Percentiles rank a stretch among this genome's conserved stretches.
Conservation (phyloP, 345 rosid genomes). For the Euphorbia lathyris region DNA sequence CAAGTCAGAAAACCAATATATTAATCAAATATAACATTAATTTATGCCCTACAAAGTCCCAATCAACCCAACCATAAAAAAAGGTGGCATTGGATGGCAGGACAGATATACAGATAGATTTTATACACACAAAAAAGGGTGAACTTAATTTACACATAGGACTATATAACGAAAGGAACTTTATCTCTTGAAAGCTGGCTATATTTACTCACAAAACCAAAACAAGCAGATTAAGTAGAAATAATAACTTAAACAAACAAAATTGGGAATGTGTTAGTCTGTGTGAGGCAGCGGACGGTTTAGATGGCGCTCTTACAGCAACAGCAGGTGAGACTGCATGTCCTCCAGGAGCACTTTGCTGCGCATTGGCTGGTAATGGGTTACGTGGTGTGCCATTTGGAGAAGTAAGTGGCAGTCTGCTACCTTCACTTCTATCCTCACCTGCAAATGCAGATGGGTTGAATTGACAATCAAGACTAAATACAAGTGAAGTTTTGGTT, state of each 20-base stretch:
- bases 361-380: slow-evolving; percentile 73
- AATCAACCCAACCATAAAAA: slow-evolving; percentile 27
- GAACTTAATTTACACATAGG: slow-evolving; percentile 21
- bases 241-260: slow-evolving; percentile 28
- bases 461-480: slow-evolving; percentile 2
- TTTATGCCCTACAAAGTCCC: slow-evolving; percentile 12
- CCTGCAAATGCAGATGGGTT: slow-evolving; percentile 39
- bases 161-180: slow-evolving; percentile 5
- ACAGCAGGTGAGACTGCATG: slow-evolving; percentile 80
- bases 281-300: slow-evolving; percentile 43
- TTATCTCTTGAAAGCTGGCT: neutral
- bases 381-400: slow-evolving; percentile 41
- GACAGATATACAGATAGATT: slow-evolving; percentile 1
- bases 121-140: neutral
- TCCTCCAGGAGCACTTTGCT: slow-evolving; percentile 45
- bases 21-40: neutral
- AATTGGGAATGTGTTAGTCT: slow-evolving; percentile 17
- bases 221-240: slow-evolving; percentile 27
- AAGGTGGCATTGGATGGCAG: slow-evolving; percentile 24
- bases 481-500: neutral
- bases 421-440: slow-evolving; percentile 42
- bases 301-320: slow-evolving; percentile 72
- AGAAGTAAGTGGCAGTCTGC: slow-evolving; percentile 32
- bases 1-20: neutral
- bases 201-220: slow-evolving; percentile 25